Conservation (phyloP, 2,329 filamentous ascomycete species). For the Talaromyces sp. region DNA sequence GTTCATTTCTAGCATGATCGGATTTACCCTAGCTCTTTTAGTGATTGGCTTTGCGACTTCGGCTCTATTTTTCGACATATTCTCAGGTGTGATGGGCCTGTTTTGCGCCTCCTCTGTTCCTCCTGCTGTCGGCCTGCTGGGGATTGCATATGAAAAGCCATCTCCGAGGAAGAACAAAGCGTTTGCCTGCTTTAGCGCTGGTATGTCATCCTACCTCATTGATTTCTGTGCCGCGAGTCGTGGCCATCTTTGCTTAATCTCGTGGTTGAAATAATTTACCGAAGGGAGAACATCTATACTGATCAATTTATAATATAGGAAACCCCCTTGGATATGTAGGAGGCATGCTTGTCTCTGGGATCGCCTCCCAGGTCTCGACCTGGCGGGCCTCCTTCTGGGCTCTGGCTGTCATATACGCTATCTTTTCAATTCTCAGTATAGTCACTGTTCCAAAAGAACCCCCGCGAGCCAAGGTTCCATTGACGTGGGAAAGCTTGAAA, state of each 20-base stretch:
- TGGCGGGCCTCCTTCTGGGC: slow-evolving; percentile 62
- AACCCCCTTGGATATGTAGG: slow-evolving; percentile 55
- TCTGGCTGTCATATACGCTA: slow-evolving; percentile 58
- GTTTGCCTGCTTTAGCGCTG: slow-evolving; percentile 57
- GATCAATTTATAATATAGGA: slow-evolving; percentile 26
- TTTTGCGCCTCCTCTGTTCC: slow-evolving; percentile 60
- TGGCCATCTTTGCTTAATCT: too few relatives aligned
- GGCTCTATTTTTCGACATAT: slow-evolving; percentile 56
- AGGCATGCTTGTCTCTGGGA: slow-evolving; percentile 56
- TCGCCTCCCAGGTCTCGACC: slow-evolving; percentile 56
- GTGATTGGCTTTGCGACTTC: slow-evolving; percentile 56
- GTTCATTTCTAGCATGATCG: slow-evolving; percentile 56
- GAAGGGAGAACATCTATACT: too few relatives aligned
- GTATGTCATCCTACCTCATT: background rate
- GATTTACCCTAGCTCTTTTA: slow-evolving; percentile 54
- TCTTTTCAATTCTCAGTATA: slow-evolving; percentile 53
- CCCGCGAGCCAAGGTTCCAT: slow-evolving; percentile 38
- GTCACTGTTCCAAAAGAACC: slow-evolving; percentile 58
- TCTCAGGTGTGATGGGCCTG: slow-evolving; percentile 61
- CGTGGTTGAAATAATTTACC: too few relatives aligned
- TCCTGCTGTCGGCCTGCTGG: slow-evolving; percentile 60
- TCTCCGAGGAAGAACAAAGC: slow-evolving; percentile 59
- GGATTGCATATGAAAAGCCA: slow-evolving; percentile 58
- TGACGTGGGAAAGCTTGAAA: slow-evolving; percentile 47
- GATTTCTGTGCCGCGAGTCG: background rate